Percentiles rank a stretch among this genome's conserved stretches.
These are phyloP conservation scores for Podospora tetraspora DNA, from an alignment of 495 filamentous ascomycete genomes.

Conservation along the genomic window DNA sequence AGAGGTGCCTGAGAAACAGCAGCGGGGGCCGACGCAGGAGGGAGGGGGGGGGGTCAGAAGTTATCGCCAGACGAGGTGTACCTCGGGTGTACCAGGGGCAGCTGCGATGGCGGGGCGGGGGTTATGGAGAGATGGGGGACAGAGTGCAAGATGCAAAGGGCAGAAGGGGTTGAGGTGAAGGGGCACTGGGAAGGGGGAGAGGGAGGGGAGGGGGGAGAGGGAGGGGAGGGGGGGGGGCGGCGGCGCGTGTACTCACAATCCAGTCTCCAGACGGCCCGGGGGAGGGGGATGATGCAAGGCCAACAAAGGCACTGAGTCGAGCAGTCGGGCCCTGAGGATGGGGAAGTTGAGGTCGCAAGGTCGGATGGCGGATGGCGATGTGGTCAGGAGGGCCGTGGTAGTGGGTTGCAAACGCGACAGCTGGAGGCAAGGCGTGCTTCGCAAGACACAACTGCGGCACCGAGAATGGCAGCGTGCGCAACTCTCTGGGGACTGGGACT, in stretches of 20 bases:
- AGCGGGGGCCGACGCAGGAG: neutral
- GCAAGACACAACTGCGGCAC: conserved; percentile 10
- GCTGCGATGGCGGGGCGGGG: neutral
- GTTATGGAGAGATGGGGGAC: no score
- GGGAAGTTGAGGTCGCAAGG: neutral
- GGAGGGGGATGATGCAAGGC: neutral
- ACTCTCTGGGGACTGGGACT: neutral
- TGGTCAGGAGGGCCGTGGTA: neutral
- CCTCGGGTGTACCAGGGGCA: neutral
- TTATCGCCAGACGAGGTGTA: neutral
- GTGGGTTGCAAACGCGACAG: conserved; percentile 11
- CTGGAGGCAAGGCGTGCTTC: conserved; percentile 3
- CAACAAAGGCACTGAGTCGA: neutral
- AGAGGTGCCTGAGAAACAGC: neutral
- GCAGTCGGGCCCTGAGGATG: neutral
- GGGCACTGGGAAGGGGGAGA: no score
- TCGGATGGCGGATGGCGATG: neutral
- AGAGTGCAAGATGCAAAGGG: neutral
- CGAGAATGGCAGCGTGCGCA: conserved; percentile 8
- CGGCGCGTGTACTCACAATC: neutral
- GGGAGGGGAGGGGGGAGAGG: neutral
- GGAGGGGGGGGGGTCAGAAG: neutral
- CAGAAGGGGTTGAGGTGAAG: neutral
- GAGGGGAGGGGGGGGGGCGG: neutral
- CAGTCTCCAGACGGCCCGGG: neutral